phyloP scores from a whole-genome alignment of 108 stramenopile species.

The Parietichytrium sp. region DNA sequence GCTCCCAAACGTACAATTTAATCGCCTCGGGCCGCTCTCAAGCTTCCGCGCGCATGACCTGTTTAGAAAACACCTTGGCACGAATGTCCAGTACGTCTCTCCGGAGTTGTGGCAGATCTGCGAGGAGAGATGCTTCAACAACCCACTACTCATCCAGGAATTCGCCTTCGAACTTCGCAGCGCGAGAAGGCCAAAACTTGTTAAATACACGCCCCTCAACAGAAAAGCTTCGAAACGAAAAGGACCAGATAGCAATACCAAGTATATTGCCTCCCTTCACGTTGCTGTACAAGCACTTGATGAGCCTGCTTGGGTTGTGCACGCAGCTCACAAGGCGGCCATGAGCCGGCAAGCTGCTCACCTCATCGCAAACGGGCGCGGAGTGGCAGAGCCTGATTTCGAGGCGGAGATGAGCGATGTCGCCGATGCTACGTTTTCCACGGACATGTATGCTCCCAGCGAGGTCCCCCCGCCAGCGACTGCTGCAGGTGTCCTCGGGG shows the following conservation, averaged over 20 bases:
- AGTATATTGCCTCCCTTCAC: not conserved
- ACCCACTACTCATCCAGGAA: constrained; percentile 32
- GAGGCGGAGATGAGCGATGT: constrained; percentile 6
- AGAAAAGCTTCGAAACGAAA: not conserved
- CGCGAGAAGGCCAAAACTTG: not conserved
- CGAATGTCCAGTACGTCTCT: not conserved
- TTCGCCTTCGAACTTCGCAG: constrained; percentile 16
- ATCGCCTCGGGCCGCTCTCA: not conserved
- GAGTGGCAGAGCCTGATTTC: not conserved
- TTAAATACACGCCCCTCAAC: not conserved
- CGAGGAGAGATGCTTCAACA: constrained; percentile 22
- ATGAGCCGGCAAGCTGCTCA: not conserved
- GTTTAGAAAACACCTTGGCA: constrained; percentile 5
- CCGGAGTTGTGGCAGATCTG: not conserved
- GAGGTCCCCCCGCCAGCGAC: constrained; percentile 31
- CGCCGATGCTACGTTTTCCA: not conserved
- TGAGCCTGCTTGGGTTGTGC: constrained; percentile 27
- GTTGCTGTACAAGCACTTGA: constrained; percentile 13
- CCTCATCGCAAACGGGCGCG: not conserved
- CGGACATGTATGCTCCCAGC: not conserved
- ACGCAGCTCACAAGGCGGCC: constrained; percentile 8
- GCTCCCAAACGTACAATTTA: not conserved
- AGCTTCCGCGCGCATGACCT: not conserved
- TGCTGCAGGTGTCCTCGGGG: constrained; percentile 9
- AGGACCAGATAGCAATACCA: not conserved